Base-by-base conservation (phyloP, 23 red algal species). In the Agarophyton chilense region DNA sequence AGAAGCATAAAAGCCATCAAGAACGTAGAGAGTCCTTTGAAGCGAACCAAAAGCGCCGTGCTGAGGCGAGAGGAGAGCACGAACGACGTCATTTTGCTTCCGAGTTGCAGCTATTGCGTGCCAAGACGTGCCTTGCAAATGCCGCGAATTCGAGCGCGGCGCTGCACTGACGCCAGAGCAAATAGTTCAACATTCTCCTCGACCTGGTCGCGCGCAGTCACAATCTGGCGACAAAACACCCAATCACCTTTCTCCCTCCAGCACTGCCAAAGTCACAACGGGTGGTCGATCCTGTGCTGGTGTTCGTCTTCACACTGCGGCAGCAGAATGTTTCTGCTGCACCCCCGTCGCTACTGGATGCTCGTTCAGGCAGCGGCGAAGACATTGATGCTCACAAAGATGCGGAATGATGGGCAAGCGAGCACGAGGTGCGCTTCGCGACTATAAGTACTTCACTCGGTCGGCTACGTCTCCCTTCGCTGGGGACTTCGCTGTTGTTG, bases 141-240 rank as follows among this genome's bases (percentile, higher is more conserved):
- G 42, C 52, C n/a, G 28, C 22, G 14, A 80, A 19, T 34, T 43
- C 47, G 22, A 57, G 42, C 38, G 76, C 42, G 10, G 14, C 76
- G 10, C 51, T 80, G 0, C 1, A 80, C 10, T 2, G 45, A 29
- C 0, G 52, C 14, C 76, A 26, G 47, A 80, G 76, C 0, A 49
- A 80, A 57, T 49, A 52, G 76, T 54, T 80, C 38, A 4, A 49
- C 21, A 80, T 55, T 39, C 38, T 80, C 22, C 28, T 35, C 47
- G 22, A 56, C 47, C 1, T 80, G 1, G 53, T 80, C 36, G 76
- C 76, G 53, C 44, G 51, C 8, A 80, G 45, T 2, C 0, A 80
- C 76, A 61, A 34, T 50, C 2, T 80, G 16, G 18, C 11, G 21
- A 4, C 34, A 25, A 10, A 45, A 19, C 38, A 80, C 29, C 76